Base-by-base conservation (phyloP, 2,329 filamentous ascomycete species). In the Alternaria arborescens region DNA sequence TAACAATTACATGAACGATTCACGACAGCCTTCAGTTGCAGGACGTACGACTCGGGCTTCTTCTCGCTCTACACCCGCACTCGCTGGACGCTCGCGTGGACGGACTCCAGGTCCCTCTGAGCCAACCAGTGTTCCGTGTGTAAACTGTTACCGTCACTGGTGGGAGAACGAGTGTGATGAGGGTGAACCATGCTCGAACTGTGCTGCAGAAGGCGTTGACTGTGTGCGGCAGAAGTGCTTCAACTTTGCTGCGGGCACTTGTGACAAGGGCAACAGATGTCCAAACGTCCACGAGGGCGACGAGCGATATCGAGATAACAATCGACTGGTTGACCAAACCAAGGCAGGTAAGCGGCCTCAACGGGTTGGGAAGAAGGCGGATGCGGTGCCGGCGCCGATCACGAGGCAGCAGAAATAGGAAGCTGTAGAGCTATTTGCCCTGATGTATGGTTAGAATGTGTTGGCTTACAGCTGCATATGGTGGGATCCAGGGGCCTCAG, bases 71-170 rank as follows among this genome's bases (percentile, higher is more conserved):
- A 50, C 20, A 50, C 30, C 28, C 14, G 16, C 28, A 44, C 28
- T 36, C 3, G 8, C 16, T 40, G 26, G 8, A 34, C 14, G 12
- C 22, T 16, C 14, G 18, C 26, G 22, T n/a, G 34, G 22, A n/a
- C 18, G 20, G 26, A 32, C 14, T 4, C 43, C 24, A n/a, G 42
- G 20, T 26, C 12, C 18, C 3, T 4, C 43, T 18, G 43, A 50
- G 22, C 26, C 28, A 18, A 18, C 5, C 3, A 44, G 8, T 8
- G 30, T 52, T 6, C 12, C 42, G 8, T 52, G 44, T 26, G 40
- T 55, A 11, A 60, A 51, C 28, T 55, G 52, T 30, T 51, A 51
- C 14, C 24, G 22, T 26, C 36, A 55, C 8, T 55, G 38, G 38
- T 55, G 43, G 52, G 40, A 60, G 14, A 12, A 18, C 11, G n/a